Percentiles rank a stretch among this genome's conserved stretches.
Conservation (phyloP, 306 rosid species). For the Medicago arabica region DNA sequence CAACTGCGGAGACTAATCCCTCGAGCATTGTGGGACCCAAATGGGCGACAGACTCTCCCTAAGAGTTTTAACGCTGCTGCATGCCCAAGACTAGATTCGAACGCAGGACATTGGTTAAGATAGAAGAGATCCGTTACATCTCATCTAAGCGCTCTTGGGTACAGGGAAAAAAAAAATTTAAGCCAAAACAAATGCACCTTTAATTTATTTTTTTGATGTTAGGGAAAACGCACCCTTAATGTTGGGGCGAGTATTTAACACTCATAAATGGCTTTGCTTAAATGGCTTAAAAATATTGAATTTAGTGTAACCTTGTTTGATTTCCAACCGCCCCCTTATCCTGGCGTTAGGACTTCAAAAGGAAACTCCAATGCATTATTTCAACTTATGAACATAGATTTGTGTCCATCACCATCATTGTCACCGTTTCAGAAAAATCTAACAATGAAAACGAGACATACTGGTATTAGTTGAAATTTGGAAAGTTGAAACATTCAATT, state of each 20-base stretch:
- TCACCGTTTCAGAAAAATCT: slow-evolving; percentile 3
- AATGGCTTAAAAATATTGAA: slow-evolving; percentile 19
- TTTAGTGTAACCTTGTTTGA: slow-evolving; percentile 2
- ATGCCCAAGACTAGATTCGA: no score
- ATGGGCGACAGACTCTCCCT: no score
- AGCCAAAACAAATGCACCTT: no score
- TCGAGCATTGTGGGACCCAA: no score
- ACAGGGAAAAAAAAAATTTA: no score
- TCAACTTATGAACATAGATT: neutral
- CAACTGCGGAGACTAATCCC: no score
- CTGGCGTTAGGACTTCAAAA: slow-evolving; percentile 25
- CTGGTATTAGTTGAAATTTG: slow-evolving; percentile 17
- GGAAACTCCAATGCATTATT: slow-evolving; percentile 4
- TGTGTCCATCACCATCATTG: slow-evolving; percentile 13
- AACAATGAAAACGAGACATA: slow-evolving; percentile 12
- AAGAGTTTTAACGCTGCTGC: no score
- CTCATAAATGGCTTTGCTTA: neutral
- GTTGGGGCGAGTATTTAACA: neutral
- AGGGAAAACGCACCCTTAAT: neutral
- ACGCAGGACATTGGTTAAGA: no score
- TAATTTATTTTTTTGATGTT: no score
- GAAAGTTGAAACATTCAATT: no score
- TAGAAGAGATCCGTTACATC: no score
- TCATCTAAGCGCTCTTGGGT: no score
- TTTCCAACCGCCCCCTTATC: slow-evolving; percentile 1